Evolutionary conservation across 306 rosid species (phyloP).

Genomic region (Calophaca sinica): DNA sequence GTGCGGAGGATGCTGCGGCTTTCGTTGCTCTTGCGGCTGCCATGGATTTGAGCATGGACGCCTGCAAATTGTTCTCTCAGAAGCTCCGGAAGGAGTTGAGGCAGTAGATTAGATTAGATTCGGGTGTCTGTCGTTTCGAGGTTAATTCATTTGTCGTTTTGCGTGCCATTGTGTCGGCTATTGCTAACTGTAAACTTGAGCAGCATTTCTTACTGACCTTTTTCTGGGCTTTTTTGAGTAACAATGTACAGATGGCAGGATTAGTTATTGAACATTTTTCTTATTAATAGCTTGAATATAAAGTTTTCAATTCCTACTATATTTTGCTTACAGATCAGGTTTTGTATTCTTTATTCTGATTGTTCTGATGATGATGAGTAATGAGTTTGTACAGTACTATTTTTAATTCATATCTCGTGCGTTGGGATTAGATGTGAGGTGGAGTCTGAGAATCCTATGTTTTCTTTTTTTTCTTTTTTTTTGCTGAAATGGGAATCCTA

Average conservation of each 20-base stretch:
- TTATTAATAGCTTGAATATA: background rate
- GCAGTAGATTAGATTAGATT: slow-evolving; percentile 50
- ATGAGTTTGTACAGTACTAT: slow-evolving; percentile 16
- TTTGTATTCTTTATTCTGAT: slow-evolving; percentile 27
- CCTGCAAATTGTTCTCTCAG: slow-evolving; percentile 56
- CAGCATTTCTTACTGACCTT: background rate
- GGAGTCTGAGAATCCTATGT: slow-evolving; percentile 43
- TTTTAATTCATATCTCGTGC: slow-evolving; percentile 37
- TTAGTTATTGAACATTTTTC: slow-evolving; percentile 3
- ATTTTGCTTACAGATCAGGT: slow-evolving; percentile 28
- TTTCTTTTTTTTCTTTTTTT: background rate
- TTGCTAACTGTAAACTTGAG: background rate
- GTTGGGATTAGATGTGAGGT: slow-evolving; percentile 40
- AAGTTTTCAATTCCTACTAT: slow-evolving; percentile 37
- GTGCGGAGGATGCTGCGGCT: slow-evolving; percentile 61
- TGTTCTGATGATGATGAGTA: background rate
- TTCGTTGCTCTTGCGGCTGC: slow-evolving; percentile 64
- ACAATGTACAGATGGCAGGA: slow-evolving; percentile 44
- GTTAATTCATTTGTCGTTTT: slow-evolving; percentile 36
- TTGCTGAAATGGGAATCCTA: slow-evolving; percentile 31
- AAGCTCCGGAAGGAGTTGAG: slow-evolving; percentile 60
- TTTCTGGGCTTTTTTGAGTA: background rate
- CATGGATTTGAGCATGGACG: slow-evolving; percentile 62
- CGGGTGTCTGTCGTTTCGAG: slow-evolving; percentile 35
- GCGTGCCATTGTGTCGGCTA: slow-evolving; percentile 23